Conservation (phyloP, 1,139 yeast species). For the Pichia sp. region DNA sequence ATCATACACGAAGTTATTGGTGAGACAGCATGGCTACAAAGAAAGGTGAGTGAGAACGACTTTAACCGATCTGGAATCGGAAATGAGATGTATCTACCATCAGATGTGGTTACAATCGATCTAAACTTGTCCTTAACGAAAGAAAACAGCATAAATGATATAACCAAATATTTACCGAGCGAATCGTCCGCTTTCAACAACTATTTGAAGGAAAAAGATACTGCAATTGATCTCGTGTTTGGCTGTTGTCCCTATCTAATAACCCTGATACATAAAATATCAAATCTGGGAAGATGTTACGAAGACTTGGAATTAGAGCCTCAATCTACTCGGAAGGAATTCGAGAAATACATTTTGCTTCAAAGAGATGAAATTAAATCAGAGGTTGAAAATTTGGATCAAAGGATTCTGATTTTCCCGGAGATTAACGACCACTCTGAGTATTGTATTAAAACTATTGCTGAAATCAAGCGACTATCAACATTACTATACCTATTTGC, state of each 20-base stretch:
- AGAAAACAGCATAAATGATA: not conserved
- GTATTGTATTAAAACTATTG: slow-evolving; percentile 28
- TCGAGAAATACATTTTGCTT: slow-evolving; percentile 26
- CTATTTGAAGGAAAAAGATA: slow-evolving; percentile 30
- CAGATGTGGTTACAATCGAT: slow-evolving; percentile 23
- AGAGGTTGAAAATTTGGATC: slow-evolving; percentile 28
- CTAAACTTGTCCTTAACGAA: not conserved
- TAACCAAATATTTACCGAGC: not conserved
- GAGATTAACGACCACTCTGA: slow-evolving; percentile 20
- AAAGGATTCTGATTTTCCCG: slow-evolving; percentile 17
- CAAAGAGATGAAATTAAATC: slow-evolving; percentile 27
- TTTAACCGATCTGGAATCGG: not conserved
- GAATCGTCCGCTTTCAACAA: not conserved
- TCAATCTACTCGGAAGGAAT: slow-evolving; percentile 18
- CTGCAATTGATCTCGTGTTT: slow-evolving; percentile 36
- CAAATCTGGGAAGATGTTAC: slow-evolving; percentile 36
- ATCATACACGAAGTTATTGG: slow-evolving; percentile 42
- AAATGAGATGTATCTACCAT: not conserved
- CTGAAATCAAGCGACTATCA: slow-evolving; percentile 38
- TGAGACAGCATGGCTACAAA: slow-evolving; percentile 36
- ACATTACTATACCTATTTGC: slow-evolving; percentile 36
- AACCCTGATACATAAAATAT: slow-evolving; percentile 35
- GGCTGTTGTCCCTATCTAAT: slow-evolving; percentile 40
- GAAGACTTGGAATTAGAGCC: slow-evolving; percentile 34
- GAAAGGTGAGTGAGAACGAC: not conserved